Conservation (phyloP, 1,139 yeast species). For the Candida freyschussii region DNA sequence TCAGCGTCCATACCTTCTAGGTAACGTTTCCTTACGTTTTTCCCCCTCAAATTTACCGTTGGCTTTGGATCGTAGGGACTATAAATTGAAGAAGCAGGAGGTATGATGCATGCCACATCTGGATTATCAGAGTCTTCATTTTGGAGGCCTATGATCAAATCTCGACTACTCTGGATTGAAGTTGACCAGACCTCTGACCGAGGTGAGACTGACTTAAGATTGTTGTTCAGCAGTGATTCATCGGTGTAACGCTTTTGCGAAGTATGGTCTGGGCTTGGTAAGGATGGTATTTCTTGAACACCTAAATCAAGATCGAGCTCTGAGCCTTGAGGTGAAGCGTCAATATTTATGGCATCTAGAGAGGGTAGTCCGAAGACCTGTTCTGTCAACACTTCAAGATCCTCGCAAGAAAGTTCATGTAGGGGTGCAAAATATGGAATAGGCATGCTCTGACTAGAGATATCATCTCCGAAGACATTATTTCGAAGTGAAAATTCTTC, state of each 20-base stretch:
- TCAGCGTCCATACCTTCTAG: no score
- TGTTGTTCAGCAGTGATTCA: no score
- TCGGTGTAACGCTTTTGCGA: no score
- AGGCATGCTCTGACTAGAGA: conserved; percentile 2
- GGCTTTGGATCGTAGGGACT: conserved; percentile 1
- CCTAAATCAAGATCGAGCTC: background rate
- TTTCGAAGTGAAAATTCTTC: conserved; percentile 5
- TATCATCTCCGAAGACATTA: conserved; percentile 9
- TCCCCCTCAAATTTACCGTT: background rate
- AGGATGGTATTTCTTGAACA: conserved; percentile 1
- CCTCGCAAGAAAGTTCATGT: conserved; percentile 6
- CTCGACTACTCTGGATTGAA: conserved; percentile 1
- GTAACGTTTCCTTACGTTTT: no score
- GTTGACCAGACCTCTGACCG: no score
- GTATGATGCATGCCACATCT: no score
- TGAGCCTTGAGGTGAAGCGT: background rate
- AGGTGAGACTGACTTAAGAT: no score
- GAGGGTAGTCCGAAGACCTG: conserved; percentile 4
- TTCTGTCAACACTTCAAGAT: conserved; percentile 4
- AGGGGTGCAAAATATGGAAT: conserved; percentile 10
- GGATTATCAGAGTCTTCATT: background rate
- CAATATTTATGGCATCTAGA: no score
- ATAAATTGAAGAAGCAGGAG: background rate
- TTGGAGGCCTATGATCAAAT: background rate
- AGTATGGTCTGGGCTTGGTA: no score